Percentiles rank a stretch among this genome's conserved stretches.
Conservation (phyloP, 2,329 filamentous ascomycete genomes). For the Hypoxylon sp. region DNA sequence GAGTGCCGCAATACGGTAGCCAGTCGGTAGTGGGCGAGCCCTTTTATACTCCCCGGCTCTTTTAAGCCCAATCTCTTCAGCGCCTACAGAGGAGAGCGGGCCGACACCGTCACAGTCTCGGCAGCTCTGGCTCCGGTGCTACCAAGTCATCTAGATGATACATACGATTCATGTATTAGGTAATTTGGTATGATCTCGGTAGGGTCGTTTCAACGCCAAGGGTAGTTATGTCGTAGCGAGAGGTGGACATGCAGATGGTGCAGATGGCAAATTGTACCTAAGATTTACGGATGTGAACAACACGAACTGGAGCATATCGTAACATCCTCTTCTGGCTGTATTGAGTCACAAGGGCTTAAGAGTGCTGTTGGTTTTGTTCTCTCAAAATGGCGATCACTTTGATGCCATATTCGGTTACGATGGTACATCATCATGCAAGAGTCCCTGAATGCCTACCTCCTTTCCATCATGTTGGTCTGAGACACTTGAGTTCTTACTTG, state of each 20-base stretch:
- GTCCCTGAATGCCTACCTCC: not conserved
- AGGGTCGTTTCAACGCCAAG: not conserved
- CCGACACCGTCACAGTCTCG: conserved; percentile 8
- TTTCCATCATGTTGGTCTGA: not conserved
- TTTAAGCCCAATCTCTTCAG: not conserved
- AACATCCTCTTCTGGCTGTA: not conserved
- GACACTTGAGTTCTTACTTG: conserved; percentile 1
- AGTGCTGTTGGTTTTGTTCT: not conserved
- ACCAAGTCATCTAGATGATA: conserved; percentile 12
- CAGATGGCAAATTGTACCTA: not conserved
- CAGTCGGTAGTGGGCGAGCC: not conserved
- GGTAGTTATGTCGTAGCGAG: not conserved
- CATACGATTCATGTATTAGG: conserved; percentile 1
- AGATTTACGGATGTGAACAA: not conserved
- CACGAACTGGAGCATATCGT: not conserved
- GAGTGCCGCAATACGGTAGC: not conserved
- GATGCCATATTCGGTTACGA: not conserved
- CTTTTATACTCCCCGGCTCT: conserved; percentile 5
- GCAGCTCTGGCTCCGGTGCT: conserved; percentile 15
- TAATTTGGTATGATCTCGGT: not conserved
- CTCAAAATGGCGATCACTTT: too few species aligned
- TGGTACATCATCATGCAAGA: not conserved
- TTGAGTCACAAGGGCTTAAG: not conserved
- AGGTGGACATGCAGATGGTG: not conserved
- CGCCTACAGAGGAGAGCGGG: conserved; percentile 7